Percentiles rank a stretch among this genome's conserved stretches.
Conservation (phyloP, 2,329 filamentous ascomycete genomes). For the Tolypocladium sp. region DNA sequence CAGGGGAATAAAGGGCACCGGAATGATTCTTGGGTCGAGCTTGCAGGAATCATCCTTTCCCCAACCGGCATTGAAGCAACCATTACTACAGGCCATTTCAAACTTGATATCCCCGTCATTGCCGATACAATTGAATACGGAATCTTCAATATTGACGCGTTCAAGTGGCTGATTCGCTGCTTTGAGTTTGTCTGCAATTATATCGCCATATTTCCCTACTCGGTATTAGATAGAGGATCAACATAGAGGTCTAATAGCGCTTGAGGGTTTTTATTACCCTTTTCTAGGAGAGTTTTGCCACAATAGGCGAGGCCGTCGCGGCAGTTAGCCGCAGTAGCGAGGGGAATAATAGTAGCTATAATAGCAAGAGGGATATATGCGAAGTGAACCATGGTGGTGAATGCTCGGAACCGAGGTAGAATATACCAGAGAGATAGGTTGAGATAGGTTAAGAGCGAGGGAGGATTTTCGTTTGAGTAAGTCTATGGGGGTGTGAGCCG, state of each 20-base stretch:
- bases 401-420: background rate
- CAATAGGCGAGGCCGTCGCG: background rate
- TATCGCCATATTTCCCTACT: background rate
- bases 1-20: too few species aligned
- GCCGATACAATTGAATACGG: background rate
- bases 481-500: background rate
- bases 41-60: background rate
- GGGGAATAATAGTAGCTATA: background rate
- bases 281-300: background rate
- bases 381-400: background rate
- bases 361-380: background rate
- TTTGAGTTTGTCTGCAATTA: background rate
- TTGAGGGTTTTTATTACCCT: background rate
- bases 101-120: background rate
- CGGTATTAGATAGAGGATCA: background rate
- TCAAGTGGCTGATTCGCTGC: too few species aligned
- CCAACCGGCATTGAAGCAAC: background rate
- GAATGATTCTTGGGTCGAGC: too few species aligned
- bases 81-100: fast-evolving
- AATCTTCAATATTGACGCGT: too few species aligned
- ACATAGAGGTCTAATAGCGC: background rate
- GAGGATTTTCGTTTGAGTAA: background rate
- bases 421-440: background rate
- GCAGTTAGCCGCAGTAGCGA: background rate
- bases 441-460: background rate